A percentile compares a stretch with the other conserved stretches of the same genome.
Evolutionary conservation across 1,284 basidiomycete genomes (phyloP).

Genomic region (Leccinum griseonigrum): DNA sequence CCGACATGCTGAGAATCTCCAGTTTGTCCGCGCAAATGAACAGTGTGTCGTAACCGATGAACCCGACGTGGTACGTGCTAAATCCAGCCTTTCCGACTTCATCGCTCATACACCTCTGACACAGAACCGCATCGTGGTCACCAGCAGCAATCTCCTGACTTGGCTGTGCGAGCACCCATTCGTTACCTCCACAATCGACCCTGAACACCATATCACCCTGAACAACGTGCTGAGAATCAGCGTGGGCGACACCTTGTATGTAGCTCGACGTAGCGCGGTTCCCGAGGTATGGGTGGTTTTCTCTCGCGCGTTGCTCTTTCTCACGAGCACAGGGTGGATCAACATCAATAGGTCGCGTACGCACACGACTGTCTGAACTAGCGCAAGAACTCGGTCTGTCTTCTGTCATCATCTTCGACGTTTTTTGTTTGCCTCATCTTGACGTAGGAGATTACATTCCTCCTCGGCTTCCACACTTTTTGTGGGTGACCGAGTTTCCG

Average conservation of each 20-base stretch:
- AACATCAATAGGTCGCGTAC: conserved; percentile 75
- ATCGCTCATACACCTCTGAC: conserved; percentile 13
- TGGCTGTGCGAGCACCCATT: conserved; percentile 46
- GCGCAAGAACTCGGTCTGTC: conserved; percentile 61
- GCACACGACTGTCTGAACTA: conserved; percentile 65
- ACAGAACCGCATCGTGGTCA: conserved; percentile 51
- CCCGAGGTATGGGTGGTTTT: conserved; percentile 39
- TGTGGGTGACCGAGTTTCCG: conserved; percentile 96
- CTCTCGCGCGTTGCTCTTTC: conserved; percentile 9
- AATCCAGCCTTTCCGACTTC: neutral
- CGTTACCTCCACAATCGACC: conserved; percentile 26
- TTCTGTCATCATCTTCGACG: conserved; percentile 6
- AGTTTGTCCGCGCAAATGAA: conserved; percentile 45
- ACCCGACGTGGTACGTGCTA: conserved; percentile 36
- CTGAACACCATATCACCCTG: conserved; percentile 24
- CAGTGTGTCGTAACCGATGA: conserved; percentile 31
- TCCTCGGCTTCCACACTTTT: conserved; percentile 69
- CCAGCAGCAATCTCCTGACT: conserved; percentile 38
- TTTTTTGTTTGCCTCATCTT: conserved; percentile 8
- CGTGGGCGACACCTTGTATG: conserved; percentile 47
- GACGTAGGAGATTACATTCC: conserved; percentile 52
- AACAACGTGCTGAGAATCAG: conserved; percentile 30
- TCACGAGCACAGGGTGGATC: conserved; percentile 68
- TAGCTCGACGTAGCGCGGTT: conserved; percentile 44
- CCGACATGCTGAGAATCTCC: conserved; percentile 30